Conservation (phyloP, 495 filamentous ascomycete species). For the Bathelium albidoporum region DNA sequence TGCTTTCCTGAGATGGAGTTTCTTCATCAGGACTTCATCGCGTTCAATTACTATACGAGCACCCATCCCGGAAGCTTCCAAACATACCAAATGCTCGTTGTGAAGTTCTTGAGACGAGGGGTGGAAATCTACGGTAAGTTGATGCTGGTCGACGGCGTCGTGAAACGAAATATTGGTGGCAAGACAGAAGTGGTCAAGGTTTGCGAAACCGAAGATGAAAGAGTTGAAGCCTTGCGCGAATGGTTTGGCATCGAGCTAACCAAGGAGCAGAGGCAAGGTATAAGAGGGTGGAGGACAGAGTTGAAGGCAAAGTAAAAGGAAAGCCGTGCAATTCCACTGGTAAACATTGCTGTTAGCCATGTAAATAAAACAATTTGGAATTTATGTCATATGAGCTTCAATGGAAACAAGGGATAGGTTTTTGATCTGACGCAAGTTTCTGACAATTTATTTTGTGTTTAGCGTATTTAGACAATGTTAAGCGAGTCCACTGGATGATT, state of each 20-base stretch:
- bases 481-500: too few relatives aligned
- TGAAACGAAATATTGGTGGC: slow-evolving; percentile 52
- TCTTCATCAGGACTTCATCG: slow-evolving; percentile 49
- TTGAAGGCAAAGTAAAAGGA: background rate
- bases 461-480: too few relatives aligned
- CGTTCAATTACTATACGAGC: slow-evolving; percentile 53
- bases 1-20: slow-evolving; percentile 52
- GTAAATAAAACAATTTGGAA: too few relatives aligned
- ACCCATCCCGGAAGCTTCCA: slow-evolving; percentile 38
- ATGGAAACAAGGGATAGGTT: too few relatives aligned
- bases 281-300: slow-evolving; percentile 14
- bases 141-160: slow-evolving; percentile 42
- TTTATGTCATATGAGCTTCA: too few relatives aligned
- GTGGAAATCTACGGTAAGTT: slow-evolving; percentile 46
- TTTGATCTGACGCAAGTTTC: too few relatives aligned
- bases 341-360: too few relatives aligned
- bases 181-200: slow-evolving; percentile 23
- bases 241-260: slow-evolving; percentile 26
- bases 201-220: slow-evolving; percentile 26
- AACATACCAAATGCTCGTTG: slow-evolving; percentile 40
- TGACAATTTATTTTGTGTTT: too few relatives aligned
- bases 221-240: slow-evolving; percentile 24
- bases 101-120: slow-evolving; percentile 40
- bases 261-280: slow-evolving; percentile 22
- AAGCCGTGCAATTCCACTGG: too few relatives aligned